Conservation (phyloP, 1,284 basidiomycete genomes). For the Coniferiporia sulphurascens region DNA sequence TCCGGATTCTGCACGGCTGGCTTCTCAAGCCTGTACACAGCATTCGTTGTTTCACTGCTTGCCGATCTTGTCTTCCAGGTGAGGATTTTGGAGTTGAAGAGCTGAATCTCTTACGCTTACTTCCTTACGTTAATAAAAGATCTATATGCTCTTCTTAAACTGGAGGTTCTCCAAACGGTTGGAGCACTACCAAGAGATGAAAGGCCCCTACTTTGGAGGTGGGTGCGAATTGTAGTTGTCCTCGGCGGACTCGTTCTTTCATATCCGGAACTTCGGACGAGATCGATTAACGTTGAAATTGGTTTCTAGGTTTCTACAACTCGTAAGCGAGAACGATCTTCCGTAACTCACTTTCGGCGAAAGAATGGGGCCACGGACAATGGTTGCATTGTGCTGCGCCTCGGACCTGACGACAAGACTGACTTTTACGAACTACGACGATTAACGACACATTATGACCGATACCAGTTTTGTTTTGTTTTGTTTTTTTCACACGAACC, state of each 20-base stretch:
- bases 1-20: slow-evolving; percentile 58
- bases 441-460: neutral
- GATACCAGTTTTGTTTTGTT: too few species aligned
- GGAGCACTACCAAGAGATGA: slow-evolving; percentile 61
- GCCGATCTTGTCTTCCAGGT: slow-evolving; percentile 71
- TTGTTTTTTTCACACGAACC: neutral
- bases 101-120: slow-evolving; percentile 2
- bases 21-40: slow-evolving; percentile 59
- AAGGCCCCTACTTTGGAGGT: slow-evolving; percentile 60
- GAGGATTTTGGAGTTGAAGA: slow-evolving; percentile 27
- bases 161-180: slow-evolving; percentile 68
- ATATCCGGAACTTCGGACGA: slow-evolving; percentile 14
- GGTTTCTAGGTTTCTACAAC: slow-evolving; percentile 27
- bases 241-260: slow-evolving; percentile 15
- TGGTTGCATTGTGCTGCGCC: too few species aligned
- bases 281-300: slow-evolving; percentile 22
- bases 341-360: too few species aligned
- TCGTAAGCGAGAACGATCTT: slow-evolving; percentile 3
- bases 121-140: slow-evolving; percentile 33
- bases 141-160: slow-evolving; percentile 69
- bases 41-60: slow-evolving; percentile 62
- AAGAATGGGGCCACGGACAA: too few species aligned
- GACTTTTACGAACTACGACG: slow-evolving; percentile 1
- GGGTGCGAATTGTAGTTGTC: slow-evolving; percentile 25
- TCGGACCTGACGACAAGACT: neutral